Percentiles rank a stretch among this genome's conserved stretches.
Conservation (phyloP, 75 land plant species). For the Cryptomeria japonica region DNA sequence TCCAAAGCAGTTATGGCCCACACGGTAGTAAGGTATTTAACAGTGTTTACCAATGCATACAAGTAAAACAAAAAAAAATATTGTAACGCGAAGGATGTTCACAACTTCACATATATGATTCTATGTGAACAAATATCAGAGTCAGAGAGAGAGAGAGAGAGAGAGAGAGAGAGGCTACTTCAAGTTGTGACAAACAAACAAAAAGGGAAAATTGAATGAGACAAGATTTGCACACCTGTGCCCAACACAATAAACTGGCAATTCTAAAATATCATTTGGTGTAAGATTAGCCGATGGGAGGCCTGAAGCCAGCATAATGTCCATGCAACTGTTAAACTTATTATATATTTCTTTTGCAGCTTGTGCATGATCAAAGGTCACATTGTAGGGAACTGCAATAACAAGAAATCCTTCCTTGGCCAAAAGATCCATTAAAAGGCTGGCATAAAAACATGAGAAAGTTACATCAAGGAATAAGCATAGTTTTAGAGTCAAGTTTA, state of each 20-base stretch:
- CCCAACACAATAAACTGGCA: constrained; percentile 85
- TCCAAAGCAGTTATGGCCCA: not conserved
- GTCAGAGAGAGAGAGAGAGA: not conserved
- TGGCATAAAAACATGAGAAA: constrained; percentile 22
- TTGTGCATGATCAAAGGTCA: constrained; percentile 84
- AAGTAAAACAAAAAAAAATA: not conserved
- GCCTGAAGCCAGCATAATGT: constrained; percentile 48
- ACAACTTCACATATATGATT: not conserved
- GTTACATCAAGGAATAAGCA: constrained; percentile 6
- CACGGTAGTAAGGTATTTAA: not conserved
- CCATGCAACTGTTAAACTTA: constrained; percentile 59
- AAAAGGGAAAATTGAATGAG: not conserved
- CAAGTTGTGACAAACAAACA: not conserved
- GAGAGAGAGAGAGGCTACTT: not conserved
- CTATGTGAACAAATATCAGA: not conserved
- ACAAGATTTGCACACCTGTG: constrained; percentile 59
- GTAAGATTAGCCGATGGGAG: constrained; percentile 34
- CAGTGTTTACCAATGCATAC: not conserved
- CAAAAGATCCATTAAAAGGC: constrained; percentile 73
- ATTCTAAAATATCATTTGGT: constrained; percentile 43
- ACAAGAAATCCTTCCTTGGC: constrained; percentile 83
- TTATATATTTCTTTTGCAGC: constrained; percentile 66
- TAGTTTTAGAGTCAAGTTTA: not conserved
- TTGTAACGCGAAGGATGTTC: not conserved
- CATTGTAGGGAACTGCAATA: constrained; percentile 85